Base-by-base conservation (phyloP, 2,329 filamentous ascomycete genomes). In the Nigrospora sphaerica region DNA sequence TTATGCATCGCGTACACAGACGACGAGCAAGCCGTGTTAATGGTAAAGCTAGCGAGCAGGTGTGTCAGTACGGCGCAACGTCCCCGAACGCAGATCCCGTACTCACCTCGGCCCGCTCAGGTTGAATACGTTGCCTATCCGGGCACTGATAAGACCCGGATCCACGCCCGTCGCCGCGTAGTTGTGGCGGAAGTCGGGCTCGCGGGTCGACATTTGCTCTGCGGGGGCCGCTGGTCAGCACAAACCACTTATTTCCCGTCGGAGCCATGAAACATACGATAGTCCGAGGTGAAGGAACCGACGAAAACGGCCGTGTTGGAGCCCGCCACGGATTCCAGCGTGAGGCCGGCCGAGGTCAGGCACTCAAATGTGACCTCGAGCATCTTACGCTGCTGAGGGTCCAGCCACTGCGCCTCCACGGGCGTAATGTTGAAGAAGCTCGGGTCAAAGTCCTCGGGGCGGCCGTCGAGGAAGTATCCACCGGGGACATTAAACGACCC, bases 301-400 rank as follows among this genome's bases (percentile, higher is more conserved):
- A 52, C 51, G 39, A 55, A 60, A 34, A 58, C 62, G n/a, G 51
- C 63, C 7, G 56, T 64, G 10, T 55, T 55, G 6, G 56, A 54
- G 4, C 61, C 61, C 9, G 49, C 32, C 13, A 65, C 42, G 1
- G 54, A 36, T 1, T 63, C 53, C n/a, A 65, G 46, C 1, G 59
- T 51, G 1, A 66, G 36, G 13, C 69, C 68, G 1, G 62, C 64
- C 2, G 56, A 56, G 35, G 65, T 66, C 3, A 79, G 52, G 1
- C 67, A 63, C 45, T 73, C 69, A 40, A 65, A 70, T 12, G 59
- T 57, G 0, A 67, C 62, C 42, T 73, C 66, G 2, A 70, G 58
- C 17, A 67, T 52, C 47, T 63, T 60, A 1, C 69, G 57, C 47
- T 70, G 66, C 49, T 71, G 68, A 0, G 70, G 69, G 41, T 73